A percentile compares a stretch with the other conserved stretches of the same genome.
These are phyloP conservation scores for Fusarium sulawesiense DNA, from an alignment of 2,329 filamentous ascomycete genomes.

Conservation along the genomic window DNA sequence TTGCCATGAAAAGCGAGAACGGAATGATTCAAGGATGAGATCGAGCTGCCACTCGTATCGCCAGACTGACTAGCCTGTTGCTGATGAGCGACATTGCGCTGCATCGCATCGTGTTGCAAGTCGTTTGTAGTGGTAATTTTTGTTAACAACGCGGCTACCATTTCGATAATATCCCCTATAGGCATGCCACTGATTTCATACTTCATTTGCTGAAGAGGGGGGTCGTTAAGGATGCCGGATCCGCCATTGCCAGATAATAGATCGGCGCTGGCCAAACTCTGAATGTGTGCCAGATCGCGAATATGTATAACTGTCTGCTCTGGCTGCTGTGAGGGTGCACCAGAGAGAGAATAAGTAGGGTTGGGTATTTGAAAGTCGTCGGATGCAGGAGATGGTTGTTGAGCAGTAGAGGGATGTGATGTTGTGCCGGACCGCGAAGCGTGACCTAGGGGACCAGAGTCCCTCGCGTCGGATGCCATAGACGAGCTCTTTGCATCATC, in stretches of 20 bases:
- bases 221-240: slow-evolving; percentile 62
- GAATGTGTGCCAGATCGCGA: slow-evolving; percentile 89
- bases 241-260: slow-evolving; percentile 63
- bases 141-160: slow-evolving; percentile 95
- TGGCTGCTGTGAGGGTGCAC: slow-evolving; percentile 44
- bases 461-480: slow-evolving; percentile 60
- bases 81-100: slow-evolving; percentile 73
- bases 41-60: slow-evolving; percentile 64
- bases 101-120: slow-evolving; percentile 88
- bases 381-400: slow-evolving; percentile 53
- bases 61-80: slow-evolving; percentile 63
- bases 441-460: slow-evolving; percentile 46
- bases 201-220: slow-evolving; percentile 67
- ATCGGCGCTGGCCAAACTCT: slow-evolving; percentile 86
- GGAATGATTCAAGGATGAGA: slow-evolving; percentile 67
- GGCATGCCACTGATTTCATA: slow-evolving; percentile 99
- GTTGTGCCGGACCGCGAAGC: slow-evolving; percentile 38
- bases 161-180: slow-evolving; percentile 96
- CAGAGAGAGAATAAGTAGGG: slow-evolving; percentile 50
- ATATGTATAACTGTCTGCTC: slow-evolving; percentile 76
- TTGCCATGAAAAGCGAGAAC: slow-evolving; percentile 98
- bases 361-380: slow-evolving; percentile 54
- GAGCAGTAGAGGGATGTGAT: slow-evolving; percentile 34
- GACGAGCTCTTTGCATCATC: slow-evolving; percentile 58
- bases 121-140: slow-evolving; percentile 99